Conservation (phyloP, 805 yeast genomes). For the Candida stauntonica region DNA sequence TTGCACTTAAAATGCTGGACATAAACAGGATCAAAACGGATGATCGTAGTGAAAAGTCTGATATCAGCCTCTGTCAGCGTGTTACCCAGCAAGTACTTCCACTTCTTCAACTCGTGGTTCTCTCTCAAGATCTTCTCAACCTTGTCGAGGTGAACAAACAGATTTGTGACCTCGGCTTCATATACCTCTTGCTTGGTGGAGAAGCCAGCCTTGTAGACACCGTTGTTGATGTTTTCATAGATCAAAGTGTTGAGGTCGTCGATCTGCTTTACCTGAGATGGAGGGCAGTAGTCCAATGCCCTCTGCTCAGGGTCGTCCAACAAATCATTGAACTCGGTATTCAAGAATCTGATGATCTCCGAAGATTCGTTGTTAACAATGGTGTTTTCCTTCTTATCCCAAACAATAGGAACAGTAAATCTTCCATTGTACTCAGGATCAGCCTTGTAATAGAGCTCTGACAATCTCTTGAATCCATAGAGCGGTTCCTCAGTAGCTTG, state of each 20-base stretch:
- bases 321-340: slow-evolving; percentile 64
- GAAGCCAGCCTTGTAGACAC: slow-evolving; percentile 91
- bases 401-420: slow-evolving; percentile 88
- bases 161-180: slow-evolving; percentile 56
- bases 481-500: slow-evolving; percentile 53
- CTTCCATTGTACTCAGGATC: slow-evolving; percentile 75
- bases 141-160: slow-evolving; percentile 66
- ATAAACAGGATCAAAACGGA: slow-evolving; percentile 90
- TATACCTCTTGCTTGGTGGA: slow-evolving; percentile 81
- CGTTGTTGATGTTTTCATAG: slow-evolving; percentile 83
- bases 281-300: slow-evolving; percentile 60
- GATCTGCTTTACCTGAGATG: slow-evolving; percentile 46
- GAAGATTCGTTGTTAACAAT: slow-evolving; percentile 91
- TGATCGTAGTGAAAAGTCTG: slow-evolving; percentile 78
- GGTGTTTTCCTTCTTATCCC: slow-evolving; percentile 80
- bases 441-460: slow-evolving; percentile 71
- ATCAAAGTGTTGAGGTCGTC: slow-evolving; percentile 80
- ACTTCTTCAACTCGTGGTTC: slow-evolving; percentile 27
- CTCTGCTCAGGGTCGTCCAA: slow-evolving; percentile 43
- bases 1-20: slow-evolving; percentile 96
- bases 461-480: slow-evolving; percentile 54
- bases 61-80: slow-evolving; percentile 86
- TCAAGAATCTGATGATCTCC: slow-evolving; percentile 82
- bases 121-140: slow-evolving; percentile 57
- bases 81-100: slow-evolving; percentile 52